Percentiles rank a stretch among this genome's conserved stretches.
These are phyloP conservation scores for Arbutus unedo DNA, from an alignment of 148 eudicot genomes.

Conservation along the genomic window DNA sequence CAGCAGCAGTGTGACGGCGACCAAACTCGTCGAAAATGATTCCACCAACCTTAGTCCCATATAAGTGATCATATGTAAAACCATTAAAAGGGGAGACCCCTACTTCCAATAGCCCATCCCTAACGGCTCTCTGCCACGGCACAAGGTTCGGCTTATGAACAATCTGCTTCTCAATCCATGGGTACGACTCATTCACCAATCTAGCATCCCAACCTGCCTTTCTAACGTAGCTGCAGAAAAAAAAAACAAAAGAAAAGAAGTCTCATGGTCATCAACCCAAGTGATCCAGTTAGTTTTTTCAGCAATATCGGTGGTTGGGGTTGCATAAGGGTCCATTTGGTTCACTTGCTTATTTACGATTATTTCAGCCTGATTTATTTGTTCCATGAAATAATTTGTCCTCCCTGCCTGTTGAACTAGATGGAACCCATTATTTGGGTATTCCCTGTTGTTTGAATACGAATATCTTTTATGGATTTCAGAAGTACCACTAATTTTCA, in stretches of 20 bases:
- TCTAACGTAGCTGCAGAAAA: conserved; percentile 51
- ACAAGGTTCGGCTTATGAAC: conserved; percentile 58
- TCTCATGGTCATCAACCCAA: background rate
- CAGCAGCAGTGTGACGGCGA: conserved; percentile 84
- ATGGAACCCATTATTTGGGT: background rate
- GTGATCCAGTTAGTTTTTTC: background rate
- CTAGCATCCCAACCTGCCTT: conserved; percentile 70
- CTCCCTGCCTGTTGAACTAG: background rate
- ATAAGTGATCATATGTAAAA: conserved; percentile 82
- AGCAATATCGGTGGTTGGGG: too few relatives aligned
- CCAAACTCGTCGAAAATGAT: conserved; percentile 73
- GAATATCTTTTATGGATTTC: too few relatives aligned
- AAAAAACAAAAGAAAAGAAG: background rate
- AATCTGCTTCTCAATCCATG: conserved; percentile 87
- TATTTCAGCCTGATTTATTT: background rate
- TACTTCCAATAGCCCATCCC: conserved; percentile 69
- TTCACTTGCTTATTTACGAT: too few relatives aligned
- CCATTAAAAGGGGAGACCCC: conserved; percentile 89
- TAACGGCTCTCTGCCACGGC: conserved; percentile 67
- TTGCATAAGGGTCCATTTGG: too few relatives aligned
- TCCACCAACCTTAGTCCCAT: conserved; percentile 95
- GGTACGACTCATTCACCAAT: conserved; percentile 79
- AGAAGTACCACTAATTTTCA: too few relatives aligned
- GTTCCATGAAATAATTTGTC: background rate
- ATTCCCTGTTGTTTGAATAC: background rate